These are phyloP conservation scores for Piper betle DNA, from an alignment of 164 flowering plant genomes.

Conservation along the genomic window DNA sequence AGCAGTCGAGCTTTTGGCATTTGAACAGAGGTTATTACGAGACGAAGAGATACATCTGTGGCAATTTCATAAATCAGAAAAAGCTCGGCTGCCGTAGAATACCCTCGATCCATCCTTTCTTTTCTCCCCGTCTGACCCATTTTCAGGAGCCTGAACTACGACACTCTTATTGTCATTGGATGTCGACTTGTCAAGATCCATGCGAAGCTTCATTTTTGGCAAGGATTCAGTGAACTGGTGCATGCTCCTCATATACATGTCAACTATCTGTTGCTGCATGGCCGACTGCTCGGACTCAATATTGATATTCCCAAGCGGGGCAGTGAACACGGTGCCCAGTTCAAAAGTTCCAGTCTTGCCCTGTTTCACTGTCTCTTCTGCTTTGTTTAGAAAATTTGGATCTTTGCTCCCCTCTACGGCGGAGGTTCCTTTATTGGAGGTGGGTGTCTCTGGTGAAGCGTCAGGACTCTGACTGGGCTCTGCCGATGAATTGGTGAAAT, in stretches of 20 bases:
- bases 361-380: conserved; percentile 20
- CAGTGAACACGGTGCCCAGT: conserved; percentile 29
- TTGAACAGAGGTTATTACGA: neutral
- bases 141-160: conserved; percentile 22
- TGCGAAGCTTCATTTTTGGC: conserved; percentile 87
- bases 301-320: conserved; percentile 34
- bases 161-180: conserved; percentile 17
- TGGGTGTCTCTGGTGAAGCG: conserved; percentile 40
- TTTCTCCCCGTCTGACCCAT: conserved; percentile 25
- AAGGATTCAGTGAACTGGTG: conserved; percentile 82
- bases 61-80: conserved; percentile 17
- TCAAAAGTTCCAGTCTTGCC: conserved; percentile 12
- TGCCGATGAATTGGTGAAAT: conserved; percentile 18
- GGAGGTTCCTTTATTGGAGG: conserved; percentile 32
- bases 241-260: conserved; percentile 95
- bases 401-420: conserved; percentile 15
- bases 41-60: neutral
- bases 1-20: neutral
- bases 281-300: conserved; percentile 55
- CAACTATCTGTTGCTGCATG: conserved; percentile 84
- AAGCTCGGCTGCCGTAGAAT: conserved; percentile 86
- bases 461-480: conserved; percentile 17
- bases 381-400: conserved; percentile 15
- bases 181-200: conserved; percentile 48
- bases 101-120: conserved; percentile 69